Evolutionary conservation across 306 rosid species (phyloP), one percentile per base, ranked within the genome.

Genomic region (Senna tora): DNA sequence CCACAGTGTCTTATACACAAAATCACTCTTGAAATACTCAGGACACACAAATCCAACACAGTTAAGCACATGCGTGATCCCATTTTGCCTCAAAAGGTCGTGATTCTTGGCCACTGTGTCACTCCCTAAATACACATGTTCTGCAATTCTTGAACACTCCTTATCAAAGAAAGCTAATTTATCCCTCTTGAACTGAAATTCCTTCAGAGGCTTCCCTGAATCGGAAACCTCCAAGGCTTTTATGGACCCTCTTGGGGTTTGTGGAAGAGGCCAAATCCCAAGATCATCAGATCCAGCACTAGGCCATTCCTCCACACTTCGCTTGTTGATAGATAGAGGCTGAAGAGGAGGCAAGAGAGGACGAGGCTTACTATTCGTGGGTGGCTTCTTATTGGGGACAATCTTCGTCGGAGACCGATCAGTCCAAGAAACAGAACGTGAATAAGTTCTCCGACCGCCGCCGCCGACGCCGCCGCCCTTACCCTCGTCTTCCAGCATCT

Each of bases 31-130:
- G 85, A 94, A 94, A 75, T 91, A 94, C 85, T 94, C 98, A 1
- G 97, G 96, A 72, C 89, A 94, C 19, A 94, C 95, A 77, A 94
- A 94, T 50, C 98, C 98, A 30, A 91, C 98, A 45, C 97, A 94
- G 16, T 94, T 94, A 25, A 94, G 87, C 70, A 94, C 97, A 72
- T 91, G 95, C 6, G 98, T 91, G 77, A 94, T 91, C 61, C 86
- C 86, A 45, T 94, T 84, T 65, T 83, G 76, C 77, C 89, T 85
- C 77, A 91, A 67, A 72, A 91, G 76, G 58, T 91, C 90, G 3
- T 87, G 87, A 77, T 89, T 94, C 88, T 91, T 94, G 0, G 98
- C 98, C 77, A 94, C 98, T 1, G 95, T 90, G 80, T 91, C 96
- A 55, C 97, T 94, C 22, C 98, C 98, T 7, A 94, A 59, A 83